These are phyloP conservation scores for Colletotrichum godetiae DNA, from an alignment of 2,329 filamentous ascomycete species.

Conservation along the genomic window DNA sequence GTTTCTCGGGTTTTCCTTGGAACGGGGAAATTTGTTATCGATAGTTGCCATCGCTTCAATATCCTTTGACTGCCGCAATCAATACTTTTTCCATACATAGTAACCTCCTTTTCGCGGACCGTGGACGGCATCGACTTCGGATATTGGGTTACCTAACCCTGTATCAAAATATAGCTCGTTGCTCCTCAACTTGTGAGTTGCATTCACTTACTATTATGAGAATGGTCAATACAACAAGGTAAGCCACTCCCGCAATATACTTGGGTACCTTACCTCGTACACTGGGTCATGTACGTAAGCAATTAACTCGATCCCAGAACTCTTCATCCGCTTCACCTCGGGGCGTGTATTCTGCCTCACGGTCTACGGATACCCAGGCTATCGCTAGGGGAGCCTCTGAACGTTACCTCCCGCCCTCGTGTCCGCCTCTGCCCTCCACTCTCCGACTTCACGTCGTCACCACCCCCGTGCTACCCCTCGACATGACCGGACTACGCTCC, in stretches of 20 bases:
- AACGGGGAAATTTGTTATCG: constrained; percentile 19
- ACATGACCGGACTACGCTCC: constrained; percentile 31
- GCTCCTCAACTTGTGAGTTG: neutral
- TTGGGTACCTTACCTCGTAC: neutral
- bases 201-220: neutral
- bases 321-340: neutral
- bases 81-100: neutral
- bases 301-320: neutral
- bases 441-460: constrained; percentile 6
- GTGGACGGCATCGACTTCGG: constrained; percentile 11
- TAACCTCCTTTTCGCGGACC: neutral
- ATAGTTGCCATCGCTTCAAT: constrained; percentile 18
- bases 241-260: neutral
- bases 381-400: neutral
- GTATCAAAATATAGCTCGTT: neutral
- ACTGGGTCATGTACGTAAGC: neutral
- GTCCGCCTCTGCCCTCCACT: constrained; percentile 20
- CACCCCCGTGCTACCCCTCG: neutral
- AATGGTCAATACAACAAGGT: neutral
- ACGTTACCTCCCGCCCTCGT: constrained; percentile 6
- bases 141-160: constrained; percentile 16
- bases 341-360: neutral
- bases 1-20: constrained; percentile 10
- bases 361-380: neutral
- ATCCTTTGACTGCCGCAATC: neutral